These are phyloP conservation scores for Neurospora sp. DNA, from an alignment of 495 filamentous ascomycete species.

Conservation along the genomic window DNA sequence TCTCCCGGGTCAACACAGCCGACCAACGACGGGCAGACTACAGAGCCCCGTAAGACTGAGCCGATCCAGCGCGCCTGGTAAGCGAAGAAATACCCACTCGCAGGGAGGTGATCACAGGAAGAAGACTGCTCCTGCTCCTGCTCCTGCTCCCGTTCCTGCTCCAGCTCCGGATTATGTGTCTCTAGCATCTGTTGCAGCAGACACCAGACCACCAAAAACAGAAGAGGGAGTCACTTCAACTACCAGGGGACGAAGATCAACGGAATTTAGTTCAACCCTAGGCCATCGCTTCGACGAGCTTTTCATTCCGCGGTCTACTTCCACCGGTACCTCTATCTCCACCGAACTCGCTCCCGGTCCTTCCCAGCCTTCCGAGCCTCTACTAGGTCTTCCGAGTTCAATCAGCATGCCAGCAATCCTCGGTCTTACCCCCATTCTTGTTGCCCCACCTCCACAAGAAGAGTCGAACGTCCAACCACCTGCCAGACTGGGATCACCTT, in stretches of 20 bases:
- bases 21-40: conserved; percentile 12
- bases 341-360: conserved; percentile 7
- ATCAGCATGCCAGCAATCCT: neutral
- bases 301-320: conserved; percentile 18
- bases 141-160: neutral
- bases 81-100: conserved; percentile 32
- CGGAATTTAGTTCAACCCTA: conserved; percentile 20
- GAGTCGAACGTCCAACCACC: conserved; percentile 19
- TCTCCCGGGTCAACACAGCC: neutral
- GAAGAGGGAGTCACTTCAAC: neutral
- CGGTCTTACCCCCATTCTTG: neutral
- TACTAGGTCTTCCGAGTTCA: neutral
- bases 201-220: neutral
- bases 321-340: neutral
- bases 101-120: neutral
- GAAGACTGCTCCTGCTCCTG: neutral
- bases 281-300: conserved; percentile 16
- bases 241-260: neutral
- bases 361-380: conserved; percentile 10
- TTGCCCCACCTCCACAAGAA: neutral
- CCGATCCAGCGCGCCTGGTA: conserved; percentile 32
- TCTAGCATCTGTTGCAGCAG: neutral
- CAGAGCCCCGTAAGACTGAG: conserved; percentile 38
- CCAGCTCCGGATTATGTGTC: neutral
- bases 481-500: conserved; percentile 42